phyloP scores from a whole-genome alignment of 345 rosid genomes.

The Boechera divaricarpa region DNA sequence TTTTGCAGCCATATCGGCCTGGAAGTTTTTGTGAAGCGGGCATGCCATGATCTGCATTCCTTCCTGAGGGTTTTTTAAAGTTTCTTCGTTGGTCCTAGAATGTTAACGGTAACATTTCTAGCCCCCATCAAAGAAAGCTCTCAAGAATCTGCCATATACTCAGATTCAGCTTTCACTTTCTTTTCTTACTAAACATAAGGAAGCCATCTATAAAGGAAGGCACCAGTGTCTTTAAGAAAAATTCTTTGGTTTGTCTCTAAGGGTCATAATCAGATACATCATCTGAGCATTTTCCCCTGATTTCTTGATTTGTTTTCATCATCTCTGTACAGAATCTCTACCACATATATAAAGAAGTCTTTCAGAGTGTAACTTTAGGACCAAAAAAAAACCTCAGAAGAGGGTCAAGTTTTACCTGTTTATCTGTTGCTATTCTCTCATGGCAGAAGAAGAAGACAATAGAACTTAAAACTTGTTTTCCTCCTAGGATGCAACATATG shows the following conservation, averaged over 20 bases:
- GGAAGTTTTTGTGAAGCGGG: constrained; percentile 73
- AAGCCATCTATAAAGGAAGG: constrained; percentile 44
- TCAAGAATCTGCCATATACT: constrained; percentile 48
- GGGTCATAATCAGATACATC: constrained; percentile 42
- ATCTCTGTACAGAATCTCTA: constrained; percentile 44
- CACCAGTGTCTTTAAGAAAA: constrained; percentile 24
- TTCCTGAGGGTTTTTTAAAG: constrained; percentile 26
- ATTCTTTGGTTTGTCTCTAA: constrained; percentile 45
- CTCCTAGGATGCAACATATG: constrained; percentile 1
- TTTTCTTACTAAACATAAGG: constrained; percentile 38
- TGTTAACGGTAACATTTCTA: constrained; percentile 47
- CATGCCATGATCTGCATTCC: constrained; percentile 71
- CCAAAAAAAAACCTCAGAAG: background rate
- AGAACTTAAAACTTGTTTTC: constrained; percentile 24
- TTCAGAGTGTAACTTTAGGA: constrained; percentile 39
- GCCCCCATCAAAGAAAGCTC: constrained; percentile 34
- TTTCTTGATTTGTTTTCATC: constrained; percentile 47
- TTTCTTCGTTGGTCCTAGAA: constrained; percentile 39
- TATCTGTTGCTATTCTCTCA: constrained; percentile 35
- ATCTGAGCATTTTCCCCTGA: constrained; percentile 39
- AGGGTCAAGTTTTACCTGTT: constrained; percentile 31
- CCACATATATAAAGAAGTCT: constrained; percentile 37
- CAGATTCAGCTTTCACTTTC: constrained; percentile 38
- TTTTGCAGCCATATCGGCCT: constrained; percentile 80
- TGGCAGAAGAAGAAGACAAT: constrained; percentile 17